Percentiles rank a stretch among this genome's conserved stretches.
Conservation (phyloP, 345 rosid species). For the Syzygium oleosum region DNA sequence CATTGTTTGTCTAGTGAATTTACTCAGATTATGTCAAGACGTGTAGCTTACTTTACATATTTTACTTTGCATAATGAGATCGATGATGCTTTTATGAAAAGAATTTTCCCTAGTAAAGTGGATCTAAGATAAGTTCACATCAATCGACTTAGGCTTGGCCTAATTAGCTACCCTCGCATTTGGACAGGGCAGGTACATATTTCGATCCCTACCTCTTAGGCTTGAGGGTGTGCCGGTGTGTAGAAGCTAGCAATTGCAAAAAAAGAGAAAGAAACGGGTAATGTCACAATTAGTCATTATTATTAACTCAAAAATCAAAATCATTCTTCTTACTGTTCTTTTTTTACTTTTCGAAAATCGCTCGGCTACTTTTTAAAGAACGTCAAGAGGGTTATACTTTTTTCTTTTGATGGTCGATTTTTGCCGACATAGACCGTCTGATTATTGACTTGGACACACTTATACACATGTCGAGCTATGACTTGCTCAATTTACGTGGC, state of each 20-base stretch:
- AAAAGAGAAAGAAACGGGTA: not conserved
- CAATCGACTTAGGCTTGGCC: not conserved
- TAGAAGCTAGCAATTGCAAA: not conserved
- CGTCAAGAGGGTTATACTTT: not conserved
- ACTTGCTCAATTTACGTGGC: not conserved
- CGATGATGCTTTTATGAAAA: not conserved
- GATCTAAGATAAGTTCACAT: not conserved
- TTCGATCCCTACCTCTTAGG: too few species aligned
- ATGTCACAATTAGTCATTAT: not conserved
- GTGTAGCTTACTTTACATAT: too few species aligned
- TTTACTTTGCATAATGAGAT: not conserved
- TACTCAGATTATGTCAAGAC: too few species aligned
- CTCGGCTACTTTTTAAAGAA: not conserved
- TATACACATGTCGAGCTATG: not conserved
- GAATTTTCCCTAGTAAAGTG: rapidly evolving
- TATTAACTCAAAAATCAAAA: not conserved
- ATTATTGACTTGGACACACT: not conserved
- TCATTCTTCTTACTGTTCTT: not conserved
- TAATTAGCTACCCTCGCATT: not conserved
- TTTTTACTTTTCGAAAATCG: too few species aligned
- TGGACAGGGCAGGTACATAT: not conserved
- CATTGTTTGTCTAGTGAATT: too few species aligned
- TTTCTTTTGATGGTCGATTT: not conserved
- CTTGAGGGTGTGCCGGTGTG: not conserved
- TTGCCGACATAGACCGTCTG: not conserved